Evolutionary conservation across 805 yeast species (phyloP).

Genomic region (Lachancea fermentati): DNA sequence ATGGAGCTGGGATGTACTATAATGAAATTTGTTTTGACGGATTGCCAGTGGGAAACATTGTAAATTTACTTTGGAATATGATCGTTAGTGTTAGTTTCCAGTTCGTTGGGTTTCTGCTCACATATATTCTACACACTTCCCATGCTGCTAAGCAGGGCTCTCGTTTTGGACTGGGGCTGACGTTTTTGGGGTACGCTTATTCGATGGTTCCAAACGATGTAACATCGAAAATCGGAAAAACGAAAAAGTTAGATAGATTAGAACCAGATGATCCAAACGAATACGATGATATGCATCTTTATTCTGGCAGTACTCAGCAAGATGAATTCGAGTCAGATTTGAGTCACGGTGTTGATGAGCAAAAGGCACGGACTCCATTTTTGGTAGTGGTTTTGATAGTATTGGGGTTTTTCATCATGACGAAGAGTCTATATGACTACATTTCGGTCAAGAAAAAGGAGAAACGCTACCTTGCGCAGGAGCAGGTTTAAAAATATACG

Average conservation of each 20-base stretch:
- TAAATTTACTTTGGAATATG: slow-evolving; percentile 85
- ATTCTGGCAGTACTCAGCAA: slow-evolving; percentile 18
- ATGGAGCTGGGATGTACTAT: slow-evolving; percentile 46
- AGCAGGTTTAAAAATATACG: slow-evolving; percentile 9
- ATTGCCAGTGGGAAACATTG: slow-evolving; percentile 87
- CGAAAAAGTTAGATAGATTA: slow-evolving; percentile 34
- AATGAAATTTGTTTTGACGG: slow-evolving; percentile 95
- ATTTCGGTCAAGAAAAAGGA: slow-evolving; percentile 75
- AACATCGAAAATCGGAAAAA: slow-evolving; percentile 27
- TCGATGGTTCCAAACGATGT: slow-evolving; percentile 45
- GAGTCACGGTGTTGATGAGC: slow-evolving; percentile 30
- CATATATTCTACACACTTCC: slow-evolving; percentile 88
- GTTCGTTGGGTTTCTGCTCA: slow-evolving; percentile 84
- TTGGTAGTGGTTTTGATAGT: slow-evolving; percentile 59
- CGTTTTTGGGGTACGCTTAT: slow-evolving; percentile 68
- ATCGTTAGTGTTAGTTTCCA: slow-evolving; percentile 89
- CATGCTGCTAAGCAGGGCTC: slow-evolving; percentile 97
- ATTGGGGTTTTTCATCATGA: slow-evolving; percentile 59
- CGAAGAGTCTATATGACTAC: slow-evolving; percentile 69
- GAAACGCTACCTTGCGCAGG: slow-evolving; percentile 30
- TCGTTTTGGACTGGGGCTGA: slow-evolving; percentile 83
- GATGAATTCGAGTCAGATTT: slow-evolving; percentile 29
- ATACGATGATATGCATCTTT: slow-evolving; percentile 37
- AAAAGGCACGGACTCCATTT: slow-evolving; percentile 39
- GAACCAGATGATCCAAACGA: slow-evolving; percentile 56